phyloP scores from a whole-genome alignment of 2,329 filamentous ascomycete genomes.

The Teratosphaeria zuluensis region DNA sequence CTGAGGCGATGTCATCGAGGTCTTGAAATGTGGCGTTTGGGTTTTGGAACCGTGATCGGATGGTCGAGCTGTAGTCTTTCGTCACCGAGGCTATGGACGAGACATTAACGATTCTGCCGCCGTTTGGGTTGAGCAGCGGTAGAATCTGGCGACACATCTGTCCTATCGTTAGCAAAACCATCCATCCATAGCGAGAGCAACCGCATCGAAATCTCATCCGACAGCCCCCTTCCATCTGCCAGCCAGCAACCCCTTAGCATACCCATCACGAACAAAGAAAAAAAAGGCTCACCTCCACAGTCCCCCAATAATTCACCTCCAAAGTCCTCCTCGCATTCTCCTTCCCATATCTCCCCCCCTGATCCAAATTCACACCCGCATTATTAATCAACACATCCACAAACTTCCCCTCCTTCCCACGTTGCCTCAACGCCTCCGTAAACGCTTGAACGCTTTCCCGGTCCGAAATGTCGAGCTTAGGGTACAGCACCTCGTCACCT shows the following conservation, averaged over 20 bases:
- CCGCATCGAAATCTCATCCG: background rate
- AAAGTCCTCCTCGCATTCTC: constrained; percentile 24
- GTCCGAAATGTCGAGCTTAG: constrained; percentile 23
- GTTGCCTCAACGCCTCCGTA: constrained; percentile 14
- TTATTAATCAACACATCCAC: constrained; percentile 31
- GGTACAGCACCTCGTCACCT: constrained; percentile 16
- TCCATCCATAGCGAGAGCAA: background rate
- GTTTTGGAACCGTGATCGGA: constrained; percentile 18
- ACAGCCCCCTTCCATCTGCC: background rate
- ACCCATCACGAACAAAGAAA: background rate
- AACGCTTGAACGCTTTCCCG: constrained; percentile 20
- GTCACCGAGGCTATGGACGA: constrained; percentile 24
- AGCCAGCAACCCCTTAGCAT: background rate
- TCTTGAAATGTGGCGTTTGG: constrained; percentile 13
- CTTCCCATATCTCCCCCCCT: constrained; percentile 16
- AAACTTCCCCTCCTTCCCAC: constrained; percentile 7
- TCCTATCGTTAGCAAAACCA: background rate
- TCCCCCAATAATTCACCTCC: constrained; percentile 28
- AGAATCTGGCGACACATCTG: constrained; percentile 26
- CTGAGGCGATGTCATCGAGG: constrained; percentile 22
- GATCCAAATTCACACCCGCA: constrained; percentile 26
- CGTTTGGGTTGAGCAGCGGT: constrained; percentile 13
- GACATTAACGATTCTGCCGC: constrained; percentile 28
- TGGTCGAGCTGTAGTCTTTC: constrained; percentile 19
- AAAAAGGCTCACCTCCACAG: constrained; percentile 18